phyloP scores from a whole-genome alignment of 2,329 filamentous ascomycete species.

The Trichophyton benhamiae region DNA sequence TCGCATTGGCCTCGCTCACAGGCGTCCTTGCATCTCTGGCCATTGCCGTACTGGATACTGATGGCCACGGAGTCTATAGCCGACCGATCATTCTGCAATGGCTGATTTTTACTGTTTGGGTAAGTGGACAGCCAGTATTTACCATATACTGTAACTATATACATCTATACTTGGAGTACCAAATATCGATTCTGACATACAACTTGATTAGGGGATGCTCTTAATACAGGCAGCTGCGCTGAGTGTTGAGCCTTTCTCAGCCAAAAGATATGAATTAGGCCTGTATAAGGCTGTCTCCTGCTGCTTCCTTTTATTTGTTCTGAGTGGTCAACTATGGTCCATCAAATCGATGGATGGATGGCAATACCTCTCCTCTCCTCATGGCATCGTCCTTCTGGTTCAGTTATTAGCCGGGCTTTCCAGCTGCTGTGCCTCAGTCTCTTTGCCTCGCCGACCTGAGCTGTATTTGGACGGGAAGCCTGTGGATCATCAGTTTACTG shows the following conservation, averaged over 20 bases:
- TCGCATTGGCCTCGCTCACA: constrained; percentile 42
- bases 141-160: background rate
- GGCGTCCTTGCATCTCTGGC: constrained; percentile 47
- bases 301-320: constrained; percentile 14
- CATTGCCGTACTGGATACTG: constrained; percentile 42
- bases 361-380: background rate
- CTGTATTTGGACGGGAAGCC: constrained; percentile 48
- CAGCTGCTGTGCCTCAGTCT: constrained; percentile 40
- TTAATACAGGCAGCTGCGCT: constrained; percentile 24
- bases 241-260: constrained; percentile 24
- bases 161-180: background rate
- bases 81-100: constrained; percentile 42
- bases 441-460: constrained; percentile 54
- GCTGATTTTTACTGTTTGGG: constrained; percentile 51
- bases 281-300: constrained; percentile 23
- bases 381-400: constrained; percentile 7
- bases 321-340: constrained; percentile 11
- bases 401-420: constrained; percentile 25
- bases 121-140: constrained; percentile 32
- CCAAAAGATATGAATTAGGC: constrained; percentile 23
- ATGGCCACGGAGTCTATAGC: constrained; percentile 17
- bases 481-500: constrained; percentile 53
- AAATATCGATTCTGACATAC: background rate
- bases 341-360: constrained; percentile 1
- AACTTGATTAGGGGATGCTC: constrained; percentile 19